A percentile compares a stretch with the other conserved stretches of the same genome.
Evolutionary conservation across 2,329 filamentous ascomycete species (phyloP).

Genomic region (Aspergillaceae sp.): DNA sequence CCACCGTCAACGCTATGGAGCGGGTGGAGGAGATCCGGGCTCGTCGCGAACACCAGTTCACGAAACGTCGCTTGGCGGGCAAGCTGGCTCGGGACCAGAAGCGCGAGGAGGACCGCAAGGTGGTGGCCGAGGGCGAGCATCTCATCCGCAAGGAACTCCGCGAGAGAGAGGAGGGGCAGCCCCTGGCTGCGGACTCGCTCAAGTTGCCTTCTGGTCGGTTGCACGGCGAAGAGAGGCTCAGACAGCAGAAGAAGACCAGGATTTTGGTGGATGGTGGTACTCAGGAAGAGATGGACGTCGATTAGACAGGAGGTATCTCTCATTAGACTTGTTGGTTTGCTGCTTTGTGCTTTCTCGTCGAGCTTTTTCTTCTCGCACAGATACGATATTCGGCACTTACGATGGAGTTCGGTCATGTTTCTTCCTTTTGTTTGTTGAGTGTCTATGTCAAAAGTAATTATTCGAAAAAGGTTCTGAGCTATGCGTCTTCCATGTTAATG

Average conservation of each 20-base stretch:
- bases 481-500: no score
- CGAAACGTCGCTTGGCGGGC: slow-evolving; percentile 86
- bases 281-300: slow-evolving; percentile 41
- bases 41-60: slow-evolving; percentile 81
- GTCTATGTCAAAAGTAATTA: slow-evolving; percentile 5
- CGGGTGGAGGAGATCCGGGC: slow-evolving; percentile 76
- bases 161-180: slow-evolving; percentile 45
- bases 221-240: slow-evolving; percentile 33
- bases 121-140: slow-evolving; percentile 88
- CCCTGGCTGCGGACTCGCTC: slow-evolving; percentile 25
- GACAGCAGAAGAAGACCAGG: slow-evolving; percentile 37
- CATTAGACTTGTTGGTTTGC: not conserved
- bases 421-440: slow-evolving; percentile 6
- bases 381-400: slow-evolving; percentile 11
- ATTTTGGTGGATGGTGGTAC: slow-evolving; percentile 37
- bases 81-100: slow-evolving; percentile 66
- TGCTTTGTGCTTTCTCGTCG: slow-evolving; percentile 8
- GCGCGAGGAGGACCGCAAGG: slow-evolving; percentile 69
- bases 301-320: slow-evolving; percentile 23
- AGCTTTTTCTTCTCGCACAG: slow-evolving; percentile 3
- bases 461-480: no score
- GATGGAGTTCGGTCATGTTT: slow-evolving; percentile 14
- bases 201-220: slow-evolving; percentile 28
- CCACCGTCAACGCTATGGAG: slow-evolving; percentile 87
- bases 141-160: slow-evolving; percentile 66